Base-by-base conservation (phyloP, 139 green algal genomes). In the Monoraphidium neglectum region DNA sequence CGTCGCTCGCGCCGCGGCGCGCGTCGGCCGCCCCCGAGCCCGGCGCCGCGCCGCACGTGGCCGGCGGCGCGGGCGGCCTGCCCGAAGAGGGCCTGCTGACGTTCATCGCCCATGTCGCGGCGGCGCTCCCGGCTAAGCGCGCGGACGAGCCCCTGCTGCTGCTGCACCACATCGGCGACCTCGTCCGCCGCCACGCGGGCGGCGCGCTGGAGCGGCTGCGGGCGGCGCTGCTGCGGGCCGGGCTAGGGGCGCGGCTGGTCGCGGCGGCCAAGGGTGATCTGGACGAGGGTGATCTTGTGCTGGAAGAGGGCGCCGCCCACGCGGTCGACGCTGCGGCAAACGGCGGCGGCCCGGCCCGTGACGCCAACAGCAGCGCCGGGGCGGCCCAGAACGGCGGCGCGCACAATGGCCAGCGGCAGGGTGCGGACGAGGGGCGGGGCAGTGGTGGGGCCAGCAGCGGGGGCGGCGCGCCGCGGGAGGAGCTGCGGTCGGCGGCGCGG, bases 141-240 rank as follows among this genome's bases (percentile, higher is more conserved):
- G 85, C 84, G 18, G 91, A 96, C 74, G 91, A 96, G 84, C 91
- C 89, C 5, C 85, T 92, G 47, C 43, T 63, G 24, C 59, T 93
- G 49, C 49, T 95, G 33, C 63, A 84, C 33, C 59, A 56, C 36
- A 81, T 93, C 74, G 93, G 94, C 69, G 47, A 37, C 28, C 74
- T 88, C 28, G 57, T 95, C 23, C 66, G 69, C 43, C 74, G 88
- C 38, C 82, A 77, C 26, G 88, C 77, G 2, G 70, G 80, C 47
- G 71, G 59, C 1, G 76, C 65, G 33, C 53, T 70, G 32, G 59
- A 35, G 0, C 53, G 59, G 21, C 65, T 86, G 47, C 37, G 62
- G 71, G 66, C 62, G 60, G 47, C 69, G 57, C 59, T 81, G 74
- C 28, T 71, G 1, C 38, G 16, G 13, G 33, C 16, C 3, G 73